A percentile compares a stretch with the other conserved stretches of the same genome.
Conservation (phyloP, 352 stramenopile species). For the Globisporangium abappressorium region DNA sequence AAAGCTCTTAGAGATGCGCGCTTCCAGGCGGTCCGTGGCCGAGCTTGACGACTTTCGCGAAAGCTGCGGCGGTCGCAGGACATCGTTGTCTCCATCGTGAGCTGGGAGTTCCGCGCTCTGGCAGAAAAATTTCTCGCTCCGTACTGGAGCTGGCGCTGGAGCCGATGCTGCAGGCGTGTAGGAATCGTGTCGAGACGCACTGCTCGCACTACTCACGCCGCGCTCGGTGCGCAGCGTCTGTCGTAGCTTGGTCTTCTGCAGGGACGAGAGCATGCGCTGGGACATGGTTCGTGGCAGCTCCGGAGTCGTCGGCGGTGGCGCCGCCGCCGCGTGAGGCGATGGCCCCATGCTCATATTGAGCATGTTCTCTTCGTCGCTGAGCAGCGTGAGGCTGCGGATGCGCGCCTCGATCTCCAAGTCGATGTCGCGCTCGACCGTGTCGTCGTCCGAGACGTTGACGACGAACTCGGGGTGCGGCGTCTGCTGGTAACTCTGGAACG, state of each 20-base stretch:
- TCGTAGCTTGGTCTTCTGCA: conserved; percentile 38
- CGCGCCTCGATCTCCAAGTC: conserved; percentile 72
- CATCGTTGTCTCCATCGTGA: conserved; percentile 10
- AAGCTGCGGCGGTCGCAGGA: conserved; percentile 23
- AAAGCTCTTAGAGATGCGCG: conserved; percentile 61
- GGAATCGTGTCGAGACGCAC: not conserved
- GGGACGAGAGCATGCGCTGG: conserved; percentile 57
- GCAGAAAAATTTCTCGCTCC: conserved; percentile 17
- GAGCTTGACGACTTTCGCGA: conserved; percentile 30
- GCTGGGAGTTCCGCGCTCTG: not conserved
- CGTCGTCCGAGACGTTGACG: conserved; percentile 58
- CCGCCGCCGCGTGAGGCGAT: not conserved
- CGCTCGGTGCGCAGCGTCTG: conserved; percentile 15
- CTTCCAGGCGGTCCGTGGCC: conserved; percentile 56
- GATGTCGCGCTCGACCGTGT: conserved; percentile 64
- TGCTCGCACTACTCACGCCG: not conserved
- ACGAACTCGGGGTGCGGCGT: conserved; percentile 28
- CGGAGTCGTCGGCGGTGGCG: conserved; percentile 5
- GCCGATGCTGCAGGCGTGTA: not conserved
- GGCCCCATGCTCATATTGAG: conserved; percentile 11
- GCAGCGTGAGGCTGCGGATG: conserved; percentile 29
- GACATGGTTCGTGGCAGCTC: conserved; percentile 39
- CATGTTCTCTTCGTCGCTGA: conserved; percentile 19
- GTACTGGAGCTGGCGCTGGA: not conserved
- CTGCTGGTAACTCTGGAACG: conserved; percentile 8